Conservation (phyloP, 1,139 yeast genomes). For the Lodderomyces margitis region DNA sequence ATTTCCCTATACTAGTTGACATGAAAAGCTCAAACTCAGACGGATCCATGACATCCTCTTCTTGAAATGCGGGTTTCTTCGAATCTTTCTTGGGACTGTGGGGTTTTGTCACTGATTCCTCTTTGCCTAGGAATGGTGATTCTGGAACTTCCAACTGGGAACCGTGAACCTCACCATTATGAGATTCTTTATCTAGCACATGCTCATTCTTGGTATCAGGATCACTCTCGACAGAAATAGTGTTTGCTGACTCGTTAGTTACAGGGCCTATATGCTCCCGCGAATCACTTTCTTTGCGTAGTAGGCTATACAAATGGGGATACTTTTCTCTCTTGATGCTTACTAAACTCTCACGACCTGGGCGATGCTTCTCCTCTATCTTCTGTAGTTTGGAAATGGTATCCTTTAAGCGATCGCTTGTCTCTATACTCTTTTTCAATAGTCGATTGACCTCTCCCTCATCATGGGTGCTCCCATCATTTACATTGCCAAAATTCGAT, state of each 20-base stretch:
- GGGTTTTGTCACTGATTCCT: background rate
- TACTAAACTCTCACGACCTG: conserved; percentile 8
- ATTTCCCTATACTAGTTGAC: conserved; percentile 31
- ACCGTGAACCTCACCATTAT: background rate
- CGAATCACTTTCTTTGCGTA: conserved; percentile 4
- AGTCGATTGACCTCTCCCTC: conserved; percentile 18
- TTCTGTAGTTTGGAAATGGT: conserved; percentile 11
- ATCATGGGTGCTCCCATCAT: conserved; percentile 4
- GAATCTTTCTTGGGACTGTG: background rate
- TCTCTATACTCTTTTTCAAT: conserved; percentile 16
- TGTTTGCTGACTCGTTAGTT: background rate
- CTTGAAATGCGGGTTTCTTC: background rate
- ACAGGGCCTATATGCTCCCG: background rate
- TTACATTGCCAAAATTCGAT: background rate
- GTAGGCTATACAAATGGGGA: conserved; percentile 13
- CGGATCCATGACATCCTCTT: conserved; percentile 21
- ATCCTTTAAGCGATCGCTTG: conserved; percentile 15
- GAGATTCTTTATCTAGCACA: background rate
- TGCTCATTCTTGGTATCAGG: background rate
- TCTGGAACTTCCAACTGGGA: background rate
- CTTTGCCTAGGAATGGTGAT: background rate
- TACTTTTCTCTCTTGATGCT: conserved; percentile 9
- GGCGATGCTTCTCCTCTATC: conserved; percentile 12
- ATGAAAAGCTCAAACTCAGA: conserved; percentile 37
- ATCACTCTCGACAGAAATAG: background rate